Evolutionary conservation across 768 basidiomycete species (phyloP).

Genomic region (Neoboletus magnificus): DNA sequence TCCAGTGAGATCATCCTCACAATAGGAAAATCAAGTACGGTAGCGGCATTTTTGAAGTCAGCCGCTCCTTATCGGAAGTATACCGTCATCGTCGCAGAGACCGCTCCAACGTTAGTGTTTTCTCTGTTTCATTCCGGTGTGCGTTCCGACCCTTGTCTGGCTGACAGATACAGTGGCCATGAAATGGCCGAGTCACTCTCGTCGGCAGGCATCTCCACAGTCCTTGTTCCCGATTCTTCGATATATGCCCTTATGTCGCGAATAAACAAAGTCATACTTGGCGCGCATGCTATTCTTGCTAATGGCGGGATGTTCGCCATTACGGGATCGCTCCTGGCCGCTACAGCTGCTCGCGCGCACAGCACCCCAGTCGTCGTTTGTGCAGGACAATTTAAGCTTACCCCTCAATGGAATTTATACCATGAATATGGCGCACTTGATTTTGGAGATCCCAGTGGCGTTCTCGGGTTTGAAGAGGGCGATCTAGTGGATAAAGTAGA

Average conservation of each 20-base stretch:
- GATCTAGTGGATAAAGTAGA: constrained; percentile 83
- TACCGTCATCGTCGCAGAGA: constrained; percentile 95
- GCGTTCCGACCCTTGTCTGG: constrained; percentile 1
- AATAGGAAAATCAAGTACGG: constrained; percentile 90
- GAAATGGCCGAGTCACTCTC: constrained; percentile 83
- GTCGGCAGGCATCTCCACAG: constrained; percentile 80
- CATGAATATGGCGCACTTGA: constrained; percentile 83
- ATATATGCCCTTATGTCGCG: constrained; percentile 96
- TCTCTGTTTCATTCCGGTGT: background rate
- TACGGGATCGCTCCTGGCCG: constrained; percentile 79
- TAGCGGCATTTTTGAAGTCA: constrained; percentile 89
- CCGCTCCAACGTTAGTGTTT: constrained; percentile 78
- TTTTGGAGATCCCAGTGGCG: constrained; percentile 67
- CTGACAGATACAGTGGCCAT: constrained; percentile 73
- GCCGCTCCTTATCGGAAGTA: constrained; percentile 89
- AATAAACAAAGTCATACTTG: constrained; percentile 93
- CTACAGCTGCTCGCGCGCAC: constrained; percentile 84
- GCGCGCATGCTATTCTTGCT: constrained; percentile 93
- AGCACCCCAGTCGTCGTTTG: constrained; percentile 91
- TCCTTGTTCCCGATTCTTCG: constrained; percentile 94
- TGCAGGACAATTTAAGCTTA: constrained; percentile 95
- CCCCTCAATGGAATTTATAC: constrained; percentile 86
- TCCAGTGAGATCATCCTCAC: constrained; percentile 90
- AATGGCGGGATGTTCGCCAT: constrained; percentile 95
- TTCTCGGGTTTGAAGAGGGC: constrained; percentile 73